A percentile compares a stretch with the other conserved stretches of the same genome.
These are phyloP conservation scores for Cordyceps cateniannulata DNA, from an alignment of 2,329 filamentous ascomycete genomes.

Conservation along the genomic window DNA sequence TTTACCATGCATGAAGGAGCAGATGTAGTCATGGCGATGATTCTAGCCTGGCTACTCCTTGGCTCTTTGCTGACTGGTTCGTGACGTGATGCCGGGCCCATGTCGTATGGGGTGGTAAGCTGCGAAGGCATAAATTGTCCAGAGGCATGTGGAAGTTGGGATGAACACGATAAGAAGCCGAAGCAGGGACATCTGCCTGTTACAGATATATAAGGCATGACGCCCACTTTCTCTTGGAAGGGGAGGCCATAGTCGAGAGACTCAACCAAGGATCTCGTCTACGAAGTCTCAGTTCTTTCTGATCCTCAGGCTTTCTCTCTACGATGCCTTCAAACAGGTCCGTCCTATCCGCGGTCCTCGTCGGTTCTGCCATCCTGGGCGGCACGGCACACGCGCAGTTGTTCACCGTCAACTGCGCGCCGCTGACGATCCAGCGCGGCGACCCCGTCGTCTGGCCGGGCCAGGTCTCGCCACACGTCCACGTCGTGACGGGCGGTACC, in stretches of 20 bases:
- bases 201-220: not conserved
- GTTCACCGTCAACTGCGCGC: slow-evolving; percentile 23
- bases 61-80: not conserved
- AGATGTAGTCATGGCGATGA: not conserved
- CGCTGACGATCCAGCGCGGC: slow-evolving; percentile 35
- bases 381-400: slow-evolving; percentile 11
- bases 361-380: not conserved
- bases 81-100: not conserved
- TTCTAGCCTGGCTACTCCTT: not conserved
- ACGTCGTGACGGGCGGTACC: slow-evolving; percentile 57
- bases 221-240: not conserved
- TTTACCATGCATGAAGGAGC: too few relatives aligned
- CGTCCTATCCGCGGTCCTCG: not conserved
- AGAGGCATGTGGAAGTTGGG: not conserved
- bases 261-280: too few relatives aligned
- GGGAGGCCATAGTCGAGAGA: not conserved
- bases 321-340: not conserved
- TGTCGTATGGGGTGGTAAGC: not conserved
- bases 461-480: slow-evolving; percentile 46
- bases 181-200: not conserved
- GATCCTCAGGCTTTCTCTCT: too few relatives aligned
- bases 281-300: too few relatives aligned
- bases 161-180: not conserved
- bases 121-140: not conserved
- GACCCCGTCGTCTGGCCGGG: slow-evolving; percentile 56